Evolutionary conservation across 202 grass and related monocot genomes (phyloP), one percentile per base, ranked within the genome.

Genomic region (Brachypodium distachyon): DNA sequence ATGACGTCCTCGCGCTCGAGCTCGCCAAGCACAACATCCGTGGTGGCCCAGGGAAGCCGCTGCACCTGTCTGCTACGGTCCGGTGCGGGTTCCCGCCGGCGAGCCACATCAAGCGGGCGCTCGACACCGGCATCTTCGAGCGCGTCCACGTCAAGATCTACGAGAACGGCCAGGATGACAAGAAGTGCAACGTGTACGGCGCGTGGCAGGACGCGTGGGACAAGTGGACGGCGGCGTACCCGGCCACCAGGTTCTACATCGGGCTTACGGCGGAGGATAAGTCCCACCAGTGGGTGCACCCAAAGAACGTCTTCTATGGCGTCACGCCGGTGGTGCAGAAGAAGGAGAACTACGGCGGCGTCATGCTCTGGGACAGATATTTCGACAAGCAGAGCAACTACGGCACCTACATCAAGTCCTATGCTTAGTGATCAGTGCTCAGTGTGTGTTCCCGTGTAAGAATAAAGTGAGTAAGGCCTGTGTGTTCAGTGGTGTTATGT

Each of bases 361-460:
- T 87, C 65, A 91, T 87, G 89, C 16, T 91, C 48, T 91, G 89
- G 89, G 70, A 57, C 53, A 55, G 81, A 0, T 82, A 55, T 66
- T 78, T 53, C 49, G 85, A 91, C 55, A 17, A 56, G 38, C 40
- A 31, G 18, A 91, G 58, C 43, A 53, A 61, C 34, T 91, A 91
- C 64, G 61, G 85, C 14, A 26, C 16, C 70, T 43, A 55, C 19
- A 58, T 87, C 51, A 81, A 73, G 67, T 4, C 39, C 47, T 78
- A 13, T 16, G 76, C 75, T 40, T 78, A 36, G n/a, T n/a, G n/a
- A n/a, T n/a, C n/a, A n/a, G n/a, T n/a, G n/a, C n/a, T n/a, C n/a
- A n/a, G n/a, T n/a, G n/a, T n/a, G n/a, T n/a, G n/a, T n/a, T n/a
- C n/a, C n/a, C n/a, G n/a, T n/a, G n/a, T n/a, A n/a, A n/a, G n/a